Percentiles rank a stretch among this genome's conserved stretches.
These are phyloP conservation scores for Balamuthia mandrillaris DNA, from an alignment of 208 protist genomes.

Conservation along the genomic window DNA sequence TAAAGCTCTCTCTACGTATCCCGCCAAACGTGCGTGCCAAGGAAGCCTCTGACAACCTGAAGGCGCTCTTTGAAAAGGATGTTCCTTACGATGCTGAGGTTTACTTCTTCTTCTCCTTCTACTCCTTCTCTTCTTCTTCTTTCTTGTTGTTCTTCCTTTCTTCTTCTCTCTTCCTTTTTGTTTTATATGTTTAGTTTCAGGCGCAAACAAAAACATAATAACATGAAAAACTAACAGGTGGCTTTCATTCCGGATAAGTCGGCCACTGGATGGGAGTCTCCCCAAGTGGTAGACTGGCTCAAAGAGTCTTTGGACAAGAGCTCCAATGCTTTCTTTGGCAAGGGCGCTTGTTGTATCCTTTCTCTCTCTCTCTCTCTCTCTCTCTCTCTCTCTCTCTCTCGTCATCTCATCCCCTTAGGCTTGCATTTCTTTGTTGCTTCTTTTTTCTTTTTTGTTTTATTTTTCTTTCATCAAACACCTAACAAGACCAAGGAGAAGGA, in stretches of 20 bases:
- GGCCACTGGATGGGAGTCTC: constrained; percentile 83
- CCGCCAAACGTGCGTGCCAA: constrained; percentile 78
- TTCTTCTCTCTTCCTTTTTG: not conserved
- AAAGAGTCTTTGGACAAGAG: constrained; percentile 71
- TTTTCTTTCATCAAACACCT: not conserved
- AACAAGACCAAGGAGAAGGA: constrained; percentile 27
- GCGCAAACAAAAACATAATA: too few relatives aligned
- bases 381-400: constrained; percentile 72
- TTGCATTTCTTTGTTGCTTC: not conserved
- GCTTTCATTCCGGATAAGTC: too few relatives aligned
- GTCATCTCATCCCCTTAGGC: constrained; percentile 83
- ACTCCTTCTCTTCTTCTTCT: not conserved
- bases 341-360: constrained; percentile 70
- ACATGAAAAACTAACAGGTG: too few relatives aligned
- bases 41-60: constrained; percentile 64
- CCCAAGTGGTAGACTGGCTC: constrained; percentile 79
- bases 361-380: constrained; percentile 72
- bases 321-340: constrained; percentile 78
- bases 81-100: constrained; percentile 87
- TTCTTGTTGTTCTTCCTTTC: not conserved
- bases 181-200: too few relatives aligned
- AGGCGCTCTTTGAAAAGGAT: constrained; percentile 78
- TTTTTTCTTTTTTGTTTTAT: not conserved
- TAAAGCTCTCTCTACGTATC: constrained; percentile 87
- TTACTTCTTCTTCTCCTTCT: constrained; percentile 56